Base-by-base conservation (phyloP, 2,329 filamentous ascomycete genomes). In the Periconia digitata region DNA sequence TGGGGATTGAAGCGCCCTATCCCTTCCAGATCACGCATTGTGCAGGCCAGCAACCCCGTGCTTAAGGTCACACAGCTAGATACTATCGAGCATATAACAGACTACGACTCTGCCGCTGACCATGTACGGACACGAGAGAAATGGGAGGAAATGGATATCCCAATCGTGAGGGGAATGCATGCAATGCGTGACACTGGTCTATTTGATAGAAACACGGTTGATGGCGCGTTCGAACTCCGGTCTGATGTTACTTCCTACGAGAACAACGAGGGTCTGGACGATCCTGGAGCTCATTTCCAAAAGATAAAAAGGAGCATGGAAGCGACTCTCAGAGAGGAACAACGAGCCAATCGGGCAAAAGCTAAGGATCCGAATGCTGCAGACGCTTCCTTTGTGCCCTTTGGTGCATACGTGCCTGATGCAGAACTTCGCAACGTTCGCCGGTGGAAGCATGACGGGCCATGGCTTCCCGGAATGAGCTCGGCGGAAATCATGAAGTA, bases 1-100 rank as follows among this genome's bases (percentile, higher is more conserved):
- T 97, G 92, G 92, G 92, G 92, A 13, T 76, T 96, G 61, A 97
- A 97, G 76, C 80, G 92, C 46, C 80, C 90, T 1, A 77, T 97
- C 6, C 92, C 92, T 1, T 74, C 86, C 8, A 86, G 86, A 68
- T 85, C 87, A 3, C 57, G 49, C 8, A 92, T 90, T 5, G 82
- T 84, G 17, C 83, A 83, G 45, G 85, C 84, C 6, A 76, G 72
- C 38, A 85, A 85, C n/a, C 89, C 91, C 8, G 78, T 89, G 42
- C 81, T 96, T 45, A 84, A 89, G 55, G 75, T 97, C 58, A 85
- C 84, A 62, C 81, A 87, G 51, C 80, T 95, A 55, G 92, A 97
- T 75, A 89, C 90, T 2, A 82, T 85, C 59, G 91, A 96, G 72
- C 87, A 91, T 69, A 81, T 96, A 58, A 96, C 92, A 65, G 91